phyloP scores from a whole-genome alignment of 139 green algal species.

The Tetratostichococcus sp. region DNA sequence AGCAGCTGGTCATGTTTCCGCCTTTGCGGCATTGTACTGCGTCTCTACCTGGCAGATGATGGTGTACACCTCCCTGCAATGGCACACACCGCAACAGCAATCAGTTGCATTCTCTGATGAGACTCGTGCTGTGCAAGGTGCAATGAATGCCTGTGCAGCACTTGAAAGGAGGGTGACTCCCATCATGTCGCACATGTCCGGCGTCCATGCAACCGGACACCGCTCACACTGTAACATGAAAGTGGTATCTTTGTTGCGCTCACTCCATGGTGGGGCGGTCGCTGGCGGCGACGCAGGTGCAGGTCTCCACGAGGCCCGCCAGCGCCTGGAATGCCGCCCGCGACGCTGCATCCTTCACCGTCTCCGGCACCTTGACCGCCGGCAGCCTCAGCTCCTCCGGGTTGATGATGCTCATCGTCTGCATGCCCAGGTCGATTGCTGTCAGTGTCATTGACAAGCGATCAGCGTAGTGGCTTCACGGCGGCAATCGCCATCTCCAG shows the following conservation, averaged over 20 bases:
- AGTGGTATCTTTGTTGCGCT: too few species aligned
- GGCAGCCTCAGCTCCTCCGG: slow-evolving; percentile 6
- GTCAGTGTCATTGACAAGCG: too few species aligned
- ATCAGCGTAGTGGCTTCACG: too few species aligned
- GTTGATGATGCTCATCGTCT: slow-evolving; percentile 23
- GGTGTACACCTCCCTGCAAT: neutral
- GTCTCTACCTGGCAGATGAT: neutral
- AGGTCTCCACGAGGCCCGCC: neutral
- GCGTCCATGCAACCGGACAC: too few species aligned
- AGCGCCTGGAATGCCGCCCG: neutral
- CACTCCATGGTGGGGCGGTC: neutral
- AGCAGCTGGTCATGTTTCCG: neutral
- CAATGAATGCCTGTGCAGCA: too few species aligned
- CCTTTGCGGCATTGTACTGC: neutral
- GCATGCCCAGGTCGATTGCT: too few species aligned
- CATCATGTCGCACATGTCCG: too few species aligned
- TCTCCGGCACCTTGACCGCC: neutral
- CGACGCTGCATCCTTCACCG: neutral
- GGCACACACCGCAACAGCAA: neutral
- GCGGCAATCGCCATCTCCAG: neutral
- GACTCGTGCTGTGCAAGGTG: too few species aligned
- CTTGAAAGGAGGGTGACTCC: too few species aligned
- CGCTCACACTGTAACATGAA: too few species aligned
- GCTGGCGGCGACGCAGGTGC: neutral
- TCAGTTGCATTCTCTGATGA: too few species aligned